Evolutionary conservation across 1,284 basidiomycete species (phyloP).

Genomic region (Afroboletus lepidellus): DNA sequence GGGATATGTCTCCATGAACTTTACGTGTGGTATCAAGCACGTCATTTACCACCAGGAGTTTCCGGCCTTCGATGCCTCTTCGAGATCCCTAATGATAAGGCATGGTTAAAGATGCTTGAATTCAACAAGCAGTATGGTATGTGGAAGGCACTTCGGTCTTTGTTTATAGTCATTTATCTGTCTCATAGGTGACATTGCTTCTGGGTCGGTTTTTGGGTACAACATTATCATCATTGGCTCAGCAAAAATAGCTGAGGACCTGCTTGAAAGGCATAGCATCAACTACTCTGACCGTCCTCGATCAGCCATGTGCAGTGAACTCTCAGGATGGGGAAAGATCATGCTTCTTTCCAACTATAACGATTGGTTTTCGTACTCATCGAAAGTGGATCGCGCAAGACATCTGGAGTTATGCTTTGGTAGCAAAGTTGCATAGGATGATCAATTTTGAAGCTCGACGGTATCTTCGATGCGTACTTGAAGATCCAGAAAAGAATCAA

Average conservation of each 20-base stretch:
- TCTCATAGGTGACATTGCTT: conserved; percentile 21
- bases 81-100: conserved; percentile 6
- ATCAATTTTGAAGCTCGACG: conserved; percentile 25
- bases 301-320: conserved; percentile 26
- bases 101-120: conserved; percentile 13
- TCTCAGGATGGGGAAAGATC: conserved; percentile 30
- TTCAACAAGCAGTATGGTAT: conserved; percentile 17
- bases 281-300: conserved; percentile 27
- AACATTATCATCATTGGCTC: conserved; percentile 21
- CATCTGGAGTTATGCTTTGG: conserved; percentile 23
- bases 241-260: conserved; percentile 20
- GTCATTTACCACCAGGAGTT: conserved; percentile 17
- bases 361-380: conserved; percentile 21
- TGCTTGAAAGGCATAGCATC: conserved; percentile 21
- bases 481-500: conserved; percentile 9
- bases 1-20: conserved; percentile 10
- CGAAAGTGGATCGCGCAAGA: conserved; percentile 32
- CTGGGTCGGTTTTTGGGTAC: conserved; percentile 13
- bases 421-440: conserved; percentile 15
- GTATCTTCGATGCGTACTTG: conserved; percentile 11
- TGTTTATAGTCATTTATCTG: background rate
- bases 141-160: background rate
- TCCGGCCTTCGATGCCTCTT: conserved; percentile 15
- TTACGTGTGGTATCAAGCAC: conserved; percentile 2
- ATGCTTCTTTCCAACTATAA: conserved; percentile 28